Percentiles rank a stretch among this genome's conserved stretches.
Evolutionary conservation across 2,329 filamentous ascomycete species (phyloP).

Genomic region (Calonectria hongkongensis): DNA sequence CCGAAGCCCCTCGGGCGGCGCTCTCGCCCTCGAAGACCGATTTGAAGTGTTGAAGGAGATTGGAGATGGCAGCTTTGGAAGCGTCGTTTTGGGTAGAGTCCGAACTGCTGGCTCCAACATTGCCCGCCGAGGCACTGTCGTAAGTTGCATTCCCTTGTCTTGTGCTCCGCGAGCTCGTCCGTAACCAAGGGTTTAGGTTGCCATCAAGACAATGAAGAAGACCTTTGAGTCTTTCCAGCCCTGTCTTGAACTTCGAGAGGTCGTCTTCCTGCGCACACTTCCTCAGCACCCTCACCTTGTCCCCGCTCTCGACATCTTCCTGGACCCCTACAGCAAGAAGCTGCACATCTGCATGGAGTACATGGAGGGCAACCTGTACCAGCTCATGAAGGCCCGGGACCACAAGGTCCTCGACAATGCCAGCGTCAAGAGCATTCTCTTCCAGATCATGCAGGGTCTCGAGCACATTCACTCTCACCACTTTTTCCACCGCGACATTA

Average conservation of each 20-base stretch:
- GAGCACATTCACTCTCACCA: conserved; percentile 98
- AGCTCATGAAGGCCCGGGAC: conserved; percentile 98
- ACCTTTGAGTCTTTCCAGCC: conserved; percentile 94
- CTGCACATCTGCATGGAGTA: conserved; percentile 99
- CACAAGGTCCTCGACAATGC: conserved; percentile 93
- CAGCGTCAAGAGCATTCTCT: conserved; percentile 98
- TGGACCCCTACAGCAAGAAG: conserved; percentile 96
- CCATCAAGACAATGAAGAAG: conserved; percentile 99
- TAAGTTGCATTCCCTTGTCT: conserved; percentile 69
- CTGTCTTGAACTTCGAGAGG: conserved; percentile 95
- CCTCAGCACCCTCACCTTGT: conserved; percentile 93
- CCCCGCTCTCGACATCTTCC: conserved; percentile 98
- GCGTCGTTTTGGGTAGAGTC: conserved; percentile 92
- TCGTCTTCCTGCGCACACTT: conserved; percentile 94
- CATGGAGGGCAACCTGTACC: conserved; percentile 99
- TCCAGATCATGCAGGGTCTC: conserved; percentile 95
- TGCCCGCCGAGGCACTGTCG: conserved; percentile 92
- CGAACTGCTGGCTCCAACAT: conserved; percentile 92
- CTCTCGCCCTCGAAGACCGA: conserved; percentile 88
- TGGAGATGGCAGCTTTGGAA: conserved; percentile 98
- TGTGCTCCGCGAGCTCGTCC: conserved; percentile 38
- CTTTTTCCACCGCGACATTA: conserved; percentile 99
- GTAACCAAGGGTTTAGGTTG: conserved; percentile 77
- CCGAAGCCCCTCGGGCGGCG: conserved; percentile 76
- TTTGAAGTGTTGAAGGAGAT: conserved; percentile 99